Evolutionary conservation across 129 eudicot species (phyloP).

Genomic region (Centaurea solstitialis): DNA sequence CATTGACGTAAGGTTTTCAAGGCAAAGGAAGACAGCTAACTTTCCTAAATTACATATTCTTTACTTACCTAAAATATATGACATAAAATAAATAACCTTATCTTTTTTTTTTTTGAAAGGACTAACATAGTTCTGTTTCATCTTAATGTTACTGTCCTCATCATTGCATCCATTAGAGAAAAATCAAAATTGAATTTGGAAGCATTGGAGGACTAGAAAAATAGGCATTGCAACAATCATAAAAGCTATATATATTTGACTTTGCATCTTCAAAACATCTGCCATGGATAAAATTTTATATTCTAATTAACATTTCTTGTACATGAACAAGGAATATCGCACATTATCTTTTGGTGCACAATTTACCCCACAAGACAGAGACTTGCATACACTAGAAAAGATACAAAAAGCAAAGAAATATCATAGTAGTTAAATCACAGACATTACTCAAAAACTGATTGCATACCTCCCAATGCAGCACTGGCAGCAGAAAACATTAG

Average conservation of each 20-base stretch:
- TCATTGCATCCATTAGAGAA: neutral
- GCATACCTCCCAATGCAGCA: conserved; percentile 90
- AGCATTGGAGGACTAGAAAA: neutral
- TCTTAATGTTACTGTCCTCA: neutral
- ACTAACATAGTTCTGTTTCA: neutral
- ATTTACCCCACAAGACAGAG: conserved; percentile 3
- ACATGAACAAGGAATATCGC: neutral
- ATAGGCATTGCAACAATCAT: neutral
- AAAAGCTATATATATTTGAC: neutral
- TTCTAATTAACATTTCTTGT: neutral
- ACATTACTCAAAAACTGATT: neutral
- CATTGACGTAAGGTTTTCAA: too few species aligned
- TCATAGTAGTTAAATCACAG: neutral
- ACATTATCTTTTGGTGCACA: neutral
- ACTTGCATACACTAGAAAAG: neutral
- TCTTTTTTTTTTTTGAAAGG: too few species aligned
- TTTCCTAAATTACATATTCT: too few species aligned
- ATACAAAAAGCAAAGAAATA: neutral
- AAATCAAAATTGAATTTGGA: neutral
- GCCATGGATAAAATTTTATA: too few species aligned
- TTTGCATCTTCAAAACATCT: too few species aligned
- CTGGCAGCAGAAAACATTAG: conserved; percentile 77
- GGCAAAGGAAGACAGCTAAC: too few species aligned
- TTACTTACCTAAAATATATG: too few species aligned
- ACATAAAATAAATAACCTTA: neutral